Conservation (phyloP, 2,329 filamentous ascomycete genomes). For the Raffaelea albimanens region DNA sequence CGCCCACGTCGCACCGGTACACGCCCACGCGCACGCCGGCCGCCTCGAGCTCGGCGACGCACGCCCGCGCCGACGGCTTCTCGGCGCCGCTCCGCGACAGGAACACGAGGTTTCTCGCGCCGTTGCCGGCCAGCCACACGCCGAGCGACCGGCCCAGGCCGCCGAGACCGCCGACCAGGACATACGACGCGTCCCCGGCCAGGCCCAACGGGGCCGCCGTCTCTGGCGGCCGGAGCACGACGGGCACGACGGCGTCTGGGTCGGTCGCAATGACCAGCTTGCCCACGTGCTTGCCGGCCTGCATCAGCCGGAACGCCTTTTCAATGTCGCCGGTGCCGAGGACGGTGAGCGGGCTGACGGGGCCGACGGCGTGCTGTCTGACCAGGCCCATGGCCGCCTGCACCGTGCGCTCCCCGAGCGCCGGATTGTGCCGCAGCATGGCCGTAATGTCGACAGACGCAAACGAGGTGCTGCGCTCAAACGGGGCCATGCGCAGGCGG, state of each 20-base stretch:
- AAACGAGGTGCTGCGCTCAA: conserved; percentile 16
- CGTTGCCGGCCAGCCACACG: conserved; percentile 37
- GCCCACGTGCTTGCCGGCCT: background rate
- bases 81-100: conserved; percentile 35
- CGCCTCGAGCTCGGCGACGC: conserved; percentile 34
- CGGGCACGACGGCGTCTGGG: background rate
- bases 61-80: conserved; percentile 28
- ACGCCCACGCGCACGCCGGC: conserved; percentile 27
- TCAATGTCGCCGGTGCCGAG: background rate
- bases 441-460: conserved; percentile 3
- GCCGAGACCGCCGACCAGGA: conserved; percentile 43
- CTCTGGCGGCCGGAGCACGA: background rate
- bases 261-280: background rate
- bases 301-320: background rate
- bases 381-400: background rate
- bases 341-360: background rate
- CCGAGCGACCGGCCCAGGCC: conserved; percentile 40
- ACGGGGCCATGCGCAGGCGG: conserved; percentile 22
- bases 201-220: background rate
- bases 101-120: conserved; percentile 37
- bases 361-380: background rate
- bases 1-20: conserved; percentile 38
- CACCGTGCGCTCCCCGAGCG: background rate
- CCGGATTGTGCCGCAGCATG: background rate
- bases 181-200: conserved; percentile 31